These are phyloP conservation scores for Sporothrix pallida DNA, from an alignment of 2,329 filamentous ascomycete genomes.

Conservation along the genomic window DNA sequence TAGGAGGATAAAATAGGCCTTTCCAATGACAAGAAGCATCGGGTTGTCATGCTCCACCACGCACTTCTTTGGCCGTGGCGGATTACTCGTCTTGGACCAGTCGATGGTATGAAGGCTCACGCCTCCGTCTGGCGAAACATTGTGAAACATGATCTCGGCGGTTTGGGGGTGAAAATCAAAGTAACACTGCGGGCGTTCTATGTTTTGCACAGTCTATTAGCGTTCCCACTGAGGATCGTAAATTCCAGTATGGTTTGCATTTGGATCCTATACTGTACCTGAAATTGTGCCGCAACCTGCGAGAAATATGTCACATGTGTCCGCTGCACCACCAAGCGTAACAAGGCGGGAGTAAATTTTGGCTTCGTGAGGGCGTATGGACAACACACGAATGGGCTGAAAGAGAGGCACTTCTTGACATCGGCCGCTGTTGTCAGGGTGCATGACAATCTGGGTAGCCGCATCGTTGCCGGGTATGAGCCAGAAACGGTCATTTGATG, in stretches of 20 bases:
- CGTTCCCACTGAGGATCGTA: neutral
- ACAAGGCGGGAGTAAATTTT: no score
- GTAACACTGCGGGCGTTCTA: neutral
- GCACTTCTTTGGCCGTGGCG: neutral
- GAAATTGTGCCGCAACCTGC: neutral
- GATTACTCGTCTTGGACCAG: neutral
- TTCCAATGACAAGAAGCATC: neutral
- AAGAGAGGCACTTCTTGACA: no score
- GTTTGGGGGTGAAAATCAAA: neutral
- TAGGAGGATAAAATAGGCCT: conserved; percentile 5
- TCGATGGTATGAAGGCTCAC: neutral
- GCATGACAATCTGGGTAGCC: no score
- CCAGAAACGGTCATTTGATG: no score
- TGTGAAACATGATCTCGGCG: neutral
- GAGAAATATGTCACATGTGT: neutral
- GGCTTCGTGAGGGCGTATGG: no score
- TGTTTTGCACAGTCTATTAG: conserved; percentile 1
- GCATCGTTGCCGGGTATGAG: no score
- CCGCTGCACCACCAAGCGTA: no score
- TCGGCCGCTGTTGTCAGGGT: no score
- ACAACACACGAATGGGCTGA: no score
- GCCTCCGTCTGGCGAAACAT: neutral
- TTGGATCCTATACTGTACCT: neutral
- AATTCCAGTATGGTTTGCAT: neutral
- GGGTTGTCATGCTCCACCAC: neutral